These are phyloP conservation scores for Aspergillus phoenicis DNA, from an alignment of 2,329 filamentous ascomycete species.

Conservation along the genomic window DNA sequence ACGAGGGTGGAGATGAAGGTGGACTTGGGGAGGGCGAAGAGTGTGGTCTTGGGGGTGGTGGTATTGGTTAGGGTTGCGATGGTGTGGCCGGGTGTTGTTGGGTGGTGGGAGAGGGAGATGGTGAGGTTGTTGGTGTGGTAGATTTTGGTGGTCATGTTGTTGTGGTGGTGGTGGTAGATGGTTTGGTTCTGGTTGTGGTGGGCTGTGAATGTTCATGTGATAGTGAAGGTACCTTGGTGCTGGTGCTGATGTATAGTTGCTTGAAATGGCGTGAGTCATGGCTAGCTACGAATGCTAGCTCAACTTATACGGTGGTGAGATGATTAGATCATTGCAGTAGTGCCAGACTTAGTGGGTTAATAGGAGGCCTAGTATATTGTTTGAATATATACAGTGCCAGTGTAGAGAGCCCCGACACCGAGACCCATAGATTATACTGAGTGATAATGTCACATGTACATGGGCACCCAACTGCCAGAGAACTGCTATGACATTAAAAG, in stretches of 20 bases:
- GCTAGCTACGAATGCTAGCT: neutral
- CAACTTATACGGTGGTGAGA: too few species aligned
- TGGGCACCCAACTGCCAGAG: too few species aligned
- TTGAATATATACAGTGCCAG: too few species aligned
- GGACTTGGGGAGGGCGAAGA: neutral
- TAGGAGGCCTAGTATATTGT: too few species aligned
- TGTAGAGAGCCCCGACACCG: too few species aligned
- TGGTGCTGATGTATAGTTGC: constrained; percentile 1
- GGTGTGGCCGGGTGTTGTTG: constrained; percentile 6
- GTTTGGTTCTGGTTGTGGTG: neutral
- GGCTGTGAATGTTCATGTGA: neutral
- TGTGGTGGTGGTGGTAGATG: neutral
- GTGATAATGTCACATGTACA: too few species aligned
- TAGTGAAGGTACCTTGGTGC: neutral
- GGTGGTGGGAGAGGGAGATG: neutral
- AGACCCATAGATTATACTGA: too few species aligned
- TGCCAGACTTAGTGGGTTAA: too few species aligned
- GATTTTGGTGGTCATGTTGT: neutral
- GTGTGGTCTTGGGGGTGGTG: neutral
- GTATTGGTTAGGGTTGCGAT: constrained; percentile 3
- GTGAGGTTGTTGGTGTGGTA: neutral
- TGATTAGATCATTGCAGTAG: neutral
- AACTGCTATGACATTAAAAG: too few species aligned
- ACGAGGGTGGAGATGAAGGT: neutral
- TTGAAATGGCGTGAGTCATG: neutral